A percentile compares a stretch with the other conserved stretches of the same genome.
Conservation (phyloP, 768 basidiomycete species). For the Mycena polygramma region DNA sequence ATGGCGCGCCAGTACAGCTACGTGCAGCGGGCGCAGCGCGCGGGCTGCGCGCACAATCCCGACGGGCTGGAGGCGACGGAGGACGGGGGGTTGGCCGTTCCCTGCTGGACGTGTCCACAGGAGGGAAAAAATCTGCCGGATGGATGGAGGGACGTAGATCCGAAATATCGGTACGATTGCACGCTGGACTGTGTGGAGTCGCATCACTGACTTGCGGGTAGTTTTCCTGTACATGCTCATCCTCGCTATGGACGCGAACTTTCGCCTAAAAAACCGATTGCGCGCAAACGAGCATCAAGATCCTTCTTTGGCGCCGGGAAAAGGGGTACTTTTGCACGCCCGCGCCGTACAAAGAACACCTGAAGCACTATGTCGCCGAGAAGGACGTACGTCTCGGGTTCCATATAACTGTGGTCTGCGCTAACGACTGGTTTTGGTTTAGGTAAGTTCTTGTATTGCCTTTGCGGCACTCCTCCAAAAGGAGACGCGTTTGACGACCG, state of each 20-base stretch:
- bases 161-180: neutral
- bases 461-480: no score
- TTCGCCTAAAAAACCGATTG: neutral
- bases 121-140: slow-evolving; percentile 31
- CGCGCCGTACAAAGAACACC: neutral
- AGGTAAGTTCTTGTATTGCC: slow-evolving; percentile 39
- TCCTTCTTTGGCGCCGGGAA: neutral
- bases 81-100: no score
- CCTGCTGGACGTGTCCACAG: slow-evolving; percentile 24
- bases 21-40: no score
- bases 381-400: neutral
- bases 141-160: slow-evolving; percentile 25
- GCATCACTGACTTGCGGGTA: neutral
- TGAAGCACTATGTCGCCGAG: neutral
- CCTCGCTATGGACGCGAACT: no score
- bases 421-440: neutral
- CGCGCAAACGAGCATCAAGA: neutral
- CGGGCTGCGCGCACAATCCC: no score
- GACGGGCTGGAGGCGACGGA: no score
- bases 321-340: neutral
- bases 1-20: no score
- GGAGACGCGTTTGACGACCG: no score
- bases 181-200: no score
- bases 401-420: neutral
- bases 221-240: neutral